A percentile compares a stretch with the other conserved stretches of the same genome.
Evolutionary conservation across 495 filamentous ascomycete genomes (phyloP).

Genomic region (Penicillium bialowiezense): DNA sequence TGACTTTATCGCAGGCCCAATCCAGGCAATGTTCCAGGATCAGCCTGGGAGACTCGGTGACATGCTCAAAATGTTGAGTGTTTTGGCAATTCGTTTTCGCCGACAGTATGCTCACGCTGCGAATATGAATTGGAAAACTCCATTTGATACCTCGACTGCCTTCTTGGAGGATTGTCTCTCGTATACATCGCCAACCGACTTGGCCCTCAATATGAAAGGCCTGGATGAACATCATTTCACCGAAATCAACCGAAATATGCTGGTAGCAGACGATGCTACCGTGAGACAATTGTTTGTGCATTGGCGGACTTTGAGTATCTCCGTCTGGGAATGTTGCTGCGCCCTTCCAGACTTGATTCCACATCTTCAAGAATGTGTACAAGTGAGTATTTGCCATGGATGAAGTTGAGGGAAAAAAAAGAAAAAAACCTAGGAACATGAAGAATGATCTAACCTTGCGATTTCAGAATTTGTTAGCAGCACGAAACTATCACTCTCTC

Average conservation of each 20-base stretch:
- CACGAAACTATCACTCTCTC: slow-evolving; percentile 35
- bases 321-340: slow-evolving; percentile 42
- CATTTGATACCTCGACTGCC: slow-evolving; percentile 29
- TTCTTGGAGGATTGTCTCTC: slow-evolving; percentile 34
- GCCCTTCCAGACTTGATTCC: slow-evolving; percentile 33
- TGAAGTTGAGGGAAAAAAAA: neutral
- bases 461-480: slow-evolving; percentile 27
- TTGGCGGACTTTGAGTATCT: slow-evolving; percentile 33
- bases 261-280: slow-evolving; percentile 19
- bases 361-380: slow-evolving; percentile 34
- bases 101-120: slow-evolving; percentile 33
- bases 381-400: slow-evolving; percentile 20
- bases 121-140: slow-evolving; percentile 34
- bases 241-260: slow-evolving; percentile 18
- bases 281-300: slow-evolving; percentile 15
- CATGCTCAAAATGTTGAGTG: slow-evolving; percentile 36
- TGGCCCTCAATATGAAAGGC: slow-evolving; percentile 29
- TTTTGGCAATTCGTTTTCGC: slow-evolving; percentile 34
- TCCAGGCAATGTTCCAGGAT: slow-evolving; percentile 35
- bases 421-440: too few relatives aligned
- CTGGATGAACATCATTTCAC: slow-evolving; percentile 30
- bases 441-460: slow-evolving; percentile 6
- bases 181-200: slow-evolving; percentile 28
- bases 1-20: slow-evolving; percentile 38
- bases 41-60: slow-evolving; percentile 27